Evolutionary conservation across 2,329 filamentous ascomycete species (phyloP).

Genomic region (Thielaviopsis euricoi): DNA sequence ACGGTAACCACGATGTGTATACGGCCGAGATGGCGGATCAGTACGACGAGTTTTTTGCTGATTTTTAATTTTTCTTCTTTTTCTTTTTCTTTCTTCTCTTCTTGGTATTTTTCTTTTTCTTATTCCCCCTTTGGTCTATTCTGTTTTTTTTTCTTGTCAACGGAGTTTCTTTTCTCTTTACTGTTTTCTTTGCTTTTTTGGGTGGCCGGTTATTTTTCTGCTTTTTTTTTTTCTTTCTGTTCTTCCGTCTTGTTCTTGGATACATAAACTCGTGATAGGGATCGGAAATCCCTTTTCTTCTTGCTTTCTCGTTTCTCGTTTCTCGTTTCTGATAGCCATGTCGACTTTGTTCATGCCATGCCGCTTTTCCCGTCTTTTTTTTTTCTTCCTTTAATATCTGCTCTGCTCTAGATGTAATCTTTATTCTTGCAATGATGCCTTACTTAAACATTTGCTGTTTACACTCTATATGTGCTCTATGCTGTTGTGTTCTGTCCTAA

Average conservation of each 20-base stretch:
- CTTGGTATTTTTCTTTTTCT: background rate
- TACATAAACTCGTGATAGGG: background rate
- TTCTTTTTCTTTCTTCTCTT: background rate
- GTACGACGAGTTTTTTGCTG: conserved; percentile 55
- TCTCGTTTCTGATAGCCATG: background rate
- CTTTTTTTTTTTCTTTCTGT: background rate
- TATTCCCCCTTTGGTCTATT: background rate
- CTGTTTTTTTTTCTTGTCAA: too few relatives aligned
- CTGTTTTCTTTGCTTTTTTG: background rate
- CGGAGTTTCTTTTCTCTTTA: background rate
- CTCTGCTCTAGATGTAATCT: background rate
- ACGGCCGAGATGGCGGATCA: conserved; percentile 50
- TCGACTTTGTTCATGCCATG: background rate
- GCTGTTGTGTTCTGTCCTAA: too few relatives aligned
- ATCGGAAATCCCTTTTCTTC: background rate
- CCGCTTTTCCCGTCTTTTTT: too few relatives aligned
- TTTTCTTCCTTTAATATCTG: background rate
- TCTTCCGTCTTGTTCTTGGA: background rate
- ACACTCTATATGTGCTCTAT: background rate
- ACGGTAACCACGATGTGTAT: conserved; percentile 46
- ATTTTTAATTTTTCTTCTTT: conserved; percentile 36
- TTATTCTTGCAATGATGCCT: too few relatives aligned
- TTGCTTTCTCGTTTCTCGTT: background rate
- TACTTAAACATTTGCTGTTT: background rate
- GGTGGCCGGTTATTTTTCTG: background rate